Conservation (phyloP, 257 asterid species). For the Solanum corneliomulleri region DNA sequence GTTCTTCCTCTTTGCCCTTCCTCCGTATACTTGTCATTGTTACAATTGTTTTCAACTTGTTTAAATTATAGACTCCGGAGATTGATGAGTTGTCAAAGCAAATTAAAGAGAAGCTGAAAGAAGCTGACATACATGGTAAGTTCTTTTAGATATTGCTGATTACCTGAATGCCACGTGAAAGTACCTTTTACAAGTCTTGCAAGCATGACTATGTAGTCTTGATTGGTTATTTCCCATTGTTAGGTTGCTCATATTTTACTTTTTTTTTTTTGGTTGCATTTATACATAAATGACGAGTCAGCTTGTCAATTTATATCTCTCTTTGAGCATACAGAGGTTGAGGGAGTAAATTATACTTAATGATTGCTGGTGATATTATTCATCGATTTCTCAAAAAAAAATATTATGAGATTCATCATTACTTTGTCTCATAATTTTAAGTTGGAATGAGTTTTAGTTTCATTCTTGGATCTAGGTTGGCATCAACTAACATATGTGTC, state of each 20-base stretch:
- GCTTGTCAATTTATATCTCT: neutral
- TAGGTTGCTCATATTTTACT: neutral
- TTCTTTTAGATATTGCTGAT: neutral
- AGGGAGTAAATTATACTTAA: neutral
- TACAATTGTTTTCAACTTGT: neutral
- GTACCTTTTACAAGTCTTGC: neutral
- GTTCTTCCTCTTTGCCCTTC: neutral
- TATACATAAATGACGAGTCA: neutral
- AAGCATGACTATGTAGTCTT: neutral
- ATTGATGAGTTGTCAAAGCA: slow-evolving; percentile 69
- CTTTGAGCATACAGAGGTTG: neutral
- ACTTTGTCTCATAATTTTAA: neutral
- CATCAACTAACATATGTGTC: neutral
- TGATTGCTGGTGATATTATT: neutral
- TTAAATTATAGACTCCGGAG: slow-evolving; percentile 56
- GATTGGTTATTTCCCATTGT: neutral
- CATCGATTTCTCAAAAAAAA: too few relatives aligned
- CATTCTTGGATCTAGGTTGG: neutral
- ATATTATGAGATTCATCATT: neutral
- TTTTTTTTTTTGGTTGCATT: neutral
- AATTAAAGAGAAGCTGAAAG: slow-evolving; percentile 76
- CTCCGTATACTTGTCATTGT: neutral
- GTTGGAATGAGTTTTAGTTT: neutral
- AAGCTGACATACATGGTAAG: slow-evolving; percentile 67
- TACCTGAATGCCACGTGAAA: neutral